Conservation (phyloP, 495 filamentous ascomycete species). For the Aspergillus asperescens region DNA sequence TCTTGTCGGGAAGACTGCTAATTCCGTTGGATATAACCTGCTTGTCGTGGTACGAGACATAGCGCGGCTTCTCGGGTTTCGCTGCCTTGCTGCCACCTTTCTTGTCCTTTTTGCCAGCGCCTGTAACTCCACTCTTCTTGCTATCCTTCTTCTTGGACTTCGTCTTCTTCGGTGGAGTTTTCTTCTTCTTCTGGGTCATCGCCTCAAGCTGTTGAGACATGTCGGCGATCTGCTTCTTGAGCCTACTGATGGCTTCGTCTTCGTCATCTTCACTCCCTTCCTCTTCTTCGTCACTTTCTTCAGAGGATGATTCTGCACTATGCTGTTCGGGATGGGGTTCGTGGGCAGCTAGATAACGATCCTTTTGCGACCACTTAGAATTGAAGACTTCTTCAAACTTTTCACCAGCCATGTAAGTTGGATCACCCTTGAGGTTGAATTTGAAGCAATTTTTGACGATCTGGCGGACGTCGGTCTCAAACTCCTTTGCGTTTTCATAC, state of each 20-base stretch:
- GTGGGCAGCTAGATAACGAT: conserved; percentile 69
- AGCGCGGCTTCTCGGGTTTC: conserved; percentile 47
- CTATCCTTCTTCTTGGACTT: conserved; percentile 47
- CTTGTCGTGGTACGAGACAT: conserved; percentile 71
- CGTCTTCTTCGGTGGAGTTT: conserved; percentile 57
- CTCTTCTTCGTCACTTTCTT: conserved; percentile 59
- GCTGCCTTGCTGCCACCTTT: conserved; percentile 35
- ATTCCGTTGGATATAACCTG: conserved; percentile 80
- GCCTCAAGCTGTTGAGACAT: conserved; percentile 52
- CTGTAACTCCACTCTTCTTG: conserved; percentile 41
- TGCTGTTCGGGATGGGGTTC: conserved; percentile 53
- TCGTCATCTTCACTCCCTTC: conserved; percentile 63
- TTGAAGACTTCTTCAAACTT: conserved; percentile 68
- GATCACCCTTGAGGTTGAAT: conserved; percentile 81
- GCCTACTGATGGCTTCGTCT: conserved; percentile 58
- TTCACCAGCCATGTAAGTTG: conserved; percentile 64
- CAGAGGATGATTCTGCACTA: conserved; percentile 50
- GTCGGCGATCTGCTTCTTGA: conserved; percentile 62
- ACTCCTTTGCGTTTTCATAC: conserved; percentile 78
- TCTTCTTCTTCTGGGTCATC: conserved; percentile 57
- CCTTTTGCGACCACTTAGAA: conserved; percentile 64
- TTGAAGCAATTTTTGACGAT: conserved; percentile 87
- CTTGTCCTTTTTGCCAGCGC: conserved; percentile 54
- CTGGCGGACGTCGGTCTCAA: conserved; percentile 72
- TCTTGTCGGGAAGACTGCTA: conserved; percentile 62